Base-by-base conservation (phyloP, 257 asterid species). In the Asclepias syriaca region DNA sequence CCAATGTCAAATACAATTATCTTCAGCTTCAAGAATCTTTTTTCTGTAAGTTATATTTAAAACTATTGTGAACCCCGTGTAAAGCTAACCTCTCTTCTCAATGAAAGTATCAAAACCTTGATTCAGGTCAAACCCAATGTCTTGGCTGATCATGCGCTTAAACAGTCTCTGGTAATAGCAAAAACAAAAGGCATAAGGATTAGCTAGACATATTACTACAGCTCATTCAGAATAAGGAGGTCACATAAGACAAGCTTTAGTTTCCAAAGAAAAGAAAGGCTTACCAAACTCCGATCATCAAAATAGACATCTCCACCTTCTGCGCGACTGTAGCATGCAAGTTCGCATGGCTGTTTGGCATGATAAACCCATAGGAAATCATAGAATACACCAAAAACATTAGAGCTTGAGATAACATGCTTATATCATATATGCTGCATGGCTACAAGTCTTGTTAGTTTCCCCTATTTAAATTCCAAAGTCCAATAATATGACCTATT, bases 241-340 rank as follows among this genome's bases (percentile, higher is more conserved):
- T 29, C 18, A 2, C 29, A 10, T 18, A 39, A 59, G 27, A 58
- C 5, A 50, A 19, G 57, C 6, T 40, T 29, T 10, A 65, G 11
- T 32, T 48, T 18, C 72, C 2, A 29, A 63, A 55, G 66, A 74
- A 59, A 78, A 65, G 37, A 71, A 76, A 79, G 34, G 81, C 93
- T 89, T 84, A 91, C 99, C 98, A 94, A 84, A 76, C 95, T 88
- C 74, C 97, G 91, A 65, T 91, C 99, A 65, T 94, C 99, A 81
- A 89, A 91, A 89, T 74, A 85, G 81, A 91, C 99, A 48, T 89
- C 97, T 51, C 99, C 99, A 65, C 90, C 96, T 87, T 94, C 97
- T 49, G 78, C 89, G 18, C 97, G 97, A 81, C 99, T 94, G 81
- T 49, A 91, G 90, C 99, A 91, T 72, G 93, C 97, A 70, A 94